A percentile compares a stretch with the other conserved stretches of the same genome.
These are phyloP conservation scores for Orbilia oligospora DNA, from an alignment of 2,329 filamentous ascomycete species.

Conservation along the genomic window DNA sequence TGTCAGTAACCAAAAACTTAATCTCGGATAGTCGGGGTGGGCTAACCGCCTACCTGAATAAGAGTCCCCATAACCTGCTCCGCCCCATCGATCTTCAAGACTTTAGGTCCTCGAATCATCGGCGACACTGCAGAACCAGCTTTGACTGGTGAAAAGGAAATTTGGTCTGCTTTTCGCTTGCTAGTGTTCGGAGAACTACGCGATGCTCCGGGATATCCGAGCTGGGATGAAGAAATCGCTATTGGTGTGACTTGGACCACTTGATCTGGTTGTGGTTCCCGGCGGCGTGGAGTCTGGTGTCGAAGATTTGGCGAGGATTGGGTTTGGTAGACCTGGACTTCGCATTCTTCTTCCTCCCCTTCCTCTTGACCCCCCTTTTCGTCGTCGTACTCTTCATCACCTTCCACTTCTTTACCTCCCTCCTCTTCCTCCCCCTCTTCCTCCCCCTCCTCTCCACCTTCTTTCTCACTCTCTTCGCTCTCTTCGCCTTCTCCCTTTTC, in stretches of 20 bases:
- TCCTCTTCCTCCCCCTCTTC: background rate
- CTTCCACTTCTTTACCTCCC: too few species aligned
- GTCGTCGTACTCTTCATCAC: background rate
- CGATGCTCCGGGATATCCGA: constrained; percentile 8
- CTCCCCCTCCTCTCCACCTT: background rate
- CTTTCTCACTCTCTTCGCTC: background rate
- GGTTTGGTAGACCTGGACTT: constrained; percentile 39
- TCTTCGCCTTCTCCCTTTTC: background rate
- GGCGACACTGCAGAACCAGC: constrained; percentile 34
- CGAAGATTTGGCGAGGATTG: constrained; percentile 7
- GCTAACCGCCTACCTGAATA: background rate
- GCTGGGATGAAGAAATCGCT: constrained; percentile 31
- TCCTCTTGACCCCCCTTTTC: constrained; percentile 9
- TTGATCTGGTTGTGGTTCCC: background rate
- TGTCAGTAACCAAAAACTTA: background rate
- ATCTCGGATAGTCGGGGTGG: background rate
- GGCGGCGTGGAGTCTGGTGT: background rate
- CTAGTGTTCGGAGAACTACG: constrained; percentile 22
- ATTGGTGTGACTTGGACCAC: background rate
- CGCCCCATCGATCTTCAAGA: constrained; percentile 19
- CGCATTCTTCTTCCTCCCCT: constrained; percentile 9
- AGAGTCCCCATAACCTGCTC: background rate
- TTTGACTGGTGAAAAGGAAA: constrained; percentile 35
- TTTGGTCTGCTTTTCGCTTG: constrained; percentile 46
- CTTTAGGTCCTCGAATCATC: constrained; percentile 20